Conservation (phyloP, 2,329 filamentous ascomycete genomes). For the Hymenoscyphus repandus region DNA sequence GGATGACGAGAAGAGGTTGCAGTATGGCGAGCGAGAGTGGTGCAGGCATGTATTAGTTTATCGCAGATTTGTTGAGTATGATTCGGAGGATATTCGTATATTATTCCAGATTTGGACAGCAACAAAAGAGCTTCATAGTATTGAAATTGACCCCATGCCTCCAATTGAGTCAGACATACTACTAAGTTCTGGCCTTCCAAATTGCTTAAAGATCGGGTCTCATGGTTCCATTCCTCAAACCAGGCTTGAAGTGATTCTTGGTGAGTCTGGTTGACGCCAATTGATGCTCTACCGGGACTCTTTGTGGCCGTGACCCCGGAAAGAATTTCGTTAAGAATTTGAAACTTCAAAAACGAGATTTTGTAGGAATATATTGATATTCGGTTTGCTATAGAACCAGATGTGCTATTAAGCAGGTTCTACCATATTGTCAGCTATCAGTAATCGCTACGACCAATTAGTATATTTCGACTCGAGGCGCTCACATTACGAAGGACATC, state of each 20-base stretch:
- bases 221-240: not conserved
- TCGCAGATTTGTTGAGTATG: not conserved
- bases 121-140: not conserved
- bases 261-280: not conserved
- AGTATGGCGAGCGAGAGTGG: not conserved
- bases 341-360: not conserved
- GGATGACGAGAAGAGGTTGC: not conserved
- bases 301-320: not conserved
- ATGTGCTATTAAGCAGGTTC: not conserved
- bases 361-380: slow-evolving; percentile 2
- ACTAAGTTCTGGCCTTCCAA: not conserved
- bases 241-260: not conserved
- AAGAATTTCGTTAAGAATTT: slow-evolving; percentile 1
- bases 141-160: not conserved
- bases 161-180: not conserved
- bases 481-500: slow-evolving; percentile 1
- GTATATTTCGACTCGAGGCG: too few relatives aligned
- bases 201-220: not conserved
- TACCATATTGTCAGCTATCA: not conserved
- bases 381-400: not conserved
- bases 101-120: not conserved
- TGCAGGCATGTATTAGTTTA: not conserved
- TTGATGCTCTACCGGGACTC: not conserved
- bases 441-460: too few relatives aligned
- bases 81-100: not conserved